These are phyloP conservation scores for Colletotrichum phormii DNA, from an alignment of 2,329 filamentous ascomycete species.

Conservation along the genomic window DNA sequence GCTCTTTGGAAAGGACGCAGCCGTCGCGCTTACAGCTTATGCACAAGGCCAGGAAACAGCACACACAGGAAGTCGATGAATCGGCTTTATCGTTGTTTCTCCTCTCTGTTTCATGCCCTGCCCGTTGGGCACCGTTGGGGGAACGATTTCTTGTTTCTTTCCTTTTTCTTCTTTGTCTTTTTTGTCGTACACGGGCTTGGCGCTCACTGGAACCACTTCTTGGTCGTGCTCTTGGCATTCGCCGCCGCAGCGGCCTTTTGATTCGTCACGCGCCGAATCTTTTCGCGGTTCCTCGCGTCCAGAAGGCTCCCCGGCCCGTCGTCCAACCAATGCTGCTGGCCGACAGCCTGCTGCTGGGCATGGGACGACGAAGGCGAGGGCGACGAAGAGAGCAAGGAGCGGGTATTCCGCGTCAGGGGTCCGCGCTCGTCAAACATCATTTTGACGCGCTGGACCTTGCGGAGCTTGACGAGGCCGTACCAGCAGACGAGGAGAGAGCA, in stretches of 20 bases:
- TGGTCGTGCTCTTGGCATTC: constrained; percentile 60
- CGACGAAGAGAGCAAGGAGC: neutral
- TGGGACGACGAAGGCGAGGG: neutral
- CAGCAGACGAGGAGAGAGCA: constrained; percentile 83
- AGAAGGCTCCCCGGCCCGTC: constrained; percentile 63
- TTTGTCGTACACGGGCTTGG: neutral
- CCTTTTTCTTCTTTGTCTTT: neutral
- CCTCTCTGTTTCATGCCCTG: neutral
- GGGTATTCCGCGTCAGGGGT: constrained; percentile 46
- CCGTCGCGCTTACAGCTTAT: neutral
- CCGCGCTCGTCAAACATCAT: constrained; percentile 72
- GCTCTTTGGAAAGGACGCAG: neutral
- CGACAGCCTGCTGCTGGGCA: constrained; percentile 19
- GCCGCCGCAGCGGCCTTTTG: constrained; percentile 41
- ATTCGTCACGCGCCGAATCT: constrained; percentile 61
- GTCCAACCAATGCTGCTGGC: constrained; percentile 56
- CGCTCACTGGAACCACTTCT: constrained; percentile 36
- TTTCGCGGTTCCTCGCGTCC: constrained; percentile 66
- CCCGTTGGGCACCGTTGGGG: neutral
- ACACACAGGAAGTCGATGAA: neutral
- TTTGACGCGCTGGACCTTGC: constrained; percentile 86
- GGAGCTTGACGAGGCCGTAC: constrained; percentile 86
- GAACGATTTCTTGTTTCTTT: neutral
- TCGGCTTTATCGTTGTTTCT: neutral
- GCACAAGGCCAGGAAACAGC: neutral